Evolutionary conservation across 1,284 basidiomycete species (phyloP).

Genomic region (Cryptococcus sp.): DNA sequence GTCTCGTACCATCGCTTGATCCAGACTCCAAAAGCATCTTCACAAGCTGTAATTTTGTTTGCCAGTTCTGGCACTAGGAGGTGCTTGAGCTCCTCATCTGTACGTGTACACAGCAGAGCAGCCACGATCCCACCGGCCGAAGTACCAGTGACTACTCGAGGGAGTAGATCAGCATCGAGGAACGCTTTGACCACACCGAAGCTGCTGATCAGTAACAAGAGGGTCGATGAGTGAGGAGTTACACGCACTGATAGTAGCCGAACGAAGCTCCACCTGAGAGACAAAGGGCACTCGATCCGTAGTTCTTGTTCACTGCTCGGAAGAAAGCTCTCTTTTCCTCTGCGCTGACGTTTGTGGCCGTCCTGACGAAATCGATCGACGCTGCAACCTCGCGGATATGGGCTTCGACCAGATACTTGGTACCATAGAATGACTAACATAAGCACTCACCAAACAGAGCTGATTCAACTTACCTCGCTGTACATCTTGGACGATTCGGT

Average conservation of each 20-base stretch:
- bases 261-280: slow-evolving; percentile 91
- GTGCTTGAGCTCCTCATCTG: slow-evolving; percentile 76
- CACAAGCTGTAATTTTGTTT: slow-evolving; percentile 83
- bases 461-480: slow-evolving; percentile 62
- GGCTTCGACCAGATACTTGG: slow-evolving; percentile 82
- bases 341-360: slow-evolving; percentile 64
- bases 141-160: slow-evolving; percentile 82
- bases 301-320: slow-evolving; percentile 78
- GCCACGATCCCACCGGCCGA: slow-evolving; percentile 89
- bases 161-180: slow-evolving; percentile 78
- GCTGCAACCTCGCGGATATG: slow-evolving; percentile 75
- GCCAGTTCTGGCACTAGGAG: slow-evolving; percentile 79
- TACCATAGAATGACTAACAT: slow-evolving; percentile 71
- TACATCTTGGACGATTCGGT: slow-evolving; percentile 86
- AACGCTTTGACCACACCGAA: slow-evolving; percentile 90
- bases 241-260: slow-evolving; percentile 62
- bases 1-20: slow-evolving; percentile 73
- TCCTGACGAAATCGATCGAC: slow-evolving; percentile 68
- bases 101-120: slow-evolving; percentile 75
- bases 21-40: slow-evolving; percentile 76
- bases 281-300: slow-evolving; percentile 86
- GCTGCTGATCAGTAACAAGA: slow-evolving; percentile 14
- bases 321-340: slow-evolving; percentile 94
- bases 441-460: neutral
- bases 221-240: neutral